Evolutionary conservation across 306 rosid species (phyloP).

Genomic region (Prunus mira): DNA sequence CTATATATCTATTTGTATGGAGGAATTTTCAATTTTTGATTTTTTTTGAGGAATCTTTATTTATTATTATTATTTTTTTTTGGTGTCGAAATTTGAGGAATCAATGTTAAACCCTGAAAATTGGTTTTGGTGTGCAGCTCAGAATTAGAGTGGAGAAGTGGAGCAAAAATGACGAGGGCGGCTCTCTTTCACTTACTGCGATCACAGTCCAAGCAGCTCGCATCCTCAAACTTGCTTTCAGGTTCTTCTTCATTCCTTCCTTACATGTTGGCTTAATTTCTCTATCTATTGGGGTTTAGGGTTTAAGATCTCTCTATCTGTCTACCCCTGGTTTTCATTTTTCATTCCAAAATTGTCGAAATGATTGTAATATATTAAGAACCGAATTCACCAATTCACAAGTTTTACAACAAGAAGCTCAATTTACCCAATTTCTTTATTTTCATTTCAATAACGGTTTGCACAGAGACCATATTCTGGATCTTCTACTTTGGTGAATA

Average conservation of each 20-base stretch:
- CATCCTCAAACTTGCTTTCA: conserved; percentile 22
- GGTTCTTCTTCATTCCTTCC: conserved; percentile 31
- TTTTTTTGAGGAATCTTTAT: no score
- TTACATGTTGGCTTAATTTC: background rate
- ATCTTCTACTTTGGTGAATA: background rate
- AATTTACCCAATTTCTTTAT: background rate
- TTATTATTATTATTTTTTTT: accelerated
- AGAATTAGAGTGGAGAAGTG: background rate
- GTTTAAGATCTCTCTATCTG: background rate
- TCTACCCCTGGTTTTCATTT: background rate
- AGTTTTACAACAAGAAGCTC: background rate
- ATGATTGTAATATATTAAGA: background rate
- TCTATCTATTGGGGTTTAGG: background rate
- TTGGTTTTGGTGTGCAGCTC: background rate
- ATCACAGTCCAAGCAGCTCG: conserved; percentile 42
- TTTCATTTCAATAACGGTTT: background rate
- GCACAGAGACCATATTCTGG: background rate
- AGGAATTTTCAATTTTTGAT: no score
- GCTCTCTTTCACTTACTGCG: conserved; percentile 57
- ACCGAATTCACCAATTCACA: background rate
- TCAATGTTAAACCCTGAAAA: conserved; percentile 5
- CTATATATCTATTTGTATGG: accelerated
- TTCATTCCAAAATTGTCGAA: background rate
- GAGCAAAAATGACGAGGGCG: conserved; percentile 51
- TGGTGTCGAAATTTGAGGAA: background rate